Conservation (phyloP, 1,284 basidiomycete species). For the Puccinia hordei region DNA sequence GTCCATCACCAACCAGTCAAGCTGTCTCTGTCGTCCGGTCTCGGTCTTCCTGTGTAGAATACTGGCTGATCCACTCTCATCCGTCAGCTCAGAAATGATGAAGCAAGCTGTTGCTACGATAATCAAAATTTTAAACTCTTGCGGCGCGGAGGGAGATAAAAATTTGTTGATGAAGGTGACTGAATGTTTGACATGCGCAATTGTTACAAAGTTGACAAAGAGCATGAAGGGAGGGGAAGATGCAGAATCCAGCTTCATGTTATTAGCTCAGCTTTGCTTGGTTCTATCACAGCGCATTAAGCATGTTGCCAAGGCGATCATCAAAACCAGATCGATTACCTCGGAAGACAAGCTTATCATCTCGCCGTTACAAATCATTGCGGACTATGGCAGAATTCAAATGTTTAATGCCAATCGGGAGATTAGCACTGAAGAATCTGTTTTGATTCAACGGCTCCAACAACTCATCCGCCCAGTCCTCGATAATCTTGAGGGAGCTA, state of each 20-base stretch:
- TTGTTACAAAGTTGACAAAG: constrained; percentile 10
- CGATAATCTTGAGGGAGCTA: constrained; percentile 1
- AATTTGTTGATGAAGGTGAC: constrained; percentile 8
- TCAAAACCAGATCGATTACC: neutral
- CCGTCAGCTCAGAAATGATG: constrained; percentile 25
- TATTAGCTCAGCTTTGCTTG: neutral
- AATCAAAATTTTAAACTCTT: neutral
- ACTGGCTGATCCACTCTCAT: constrained; percentile 3
- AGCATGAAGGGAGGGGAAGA: constrained; percentile 9
- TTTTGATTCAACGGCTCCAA: constrained; percentile 3
- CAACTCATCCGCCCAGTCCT: constrained; percentile 1
- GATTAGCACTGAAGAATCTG: neutral
- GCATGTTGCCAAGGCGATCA: neutral
- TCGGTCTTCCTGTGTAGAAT: constrained; percentile 10
- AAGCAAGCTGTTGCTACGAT: neutral
- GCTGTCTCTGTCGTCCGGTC: neutral
- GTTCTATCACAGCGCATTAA: constrained; percentile 3
- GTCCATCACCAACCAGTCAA: neutral
- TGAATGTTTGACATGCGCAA: constrained; percentile 4
- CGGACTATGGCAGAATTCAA: neutral
- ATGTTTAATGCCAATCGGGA: neutral
- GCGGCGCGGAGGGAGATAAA: neutral
- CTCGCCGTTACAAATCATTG: constrained; percentile 5
- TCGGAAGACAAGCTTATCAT: constrained; percentile 16
- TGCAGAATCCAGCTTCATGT: constrained; percentile 4